Evolutionary conservation across 139 green algal species (phyloP), one percentile per base, ranked within the genome.

Genomic region (Klebsormidium nitens): DNA sequence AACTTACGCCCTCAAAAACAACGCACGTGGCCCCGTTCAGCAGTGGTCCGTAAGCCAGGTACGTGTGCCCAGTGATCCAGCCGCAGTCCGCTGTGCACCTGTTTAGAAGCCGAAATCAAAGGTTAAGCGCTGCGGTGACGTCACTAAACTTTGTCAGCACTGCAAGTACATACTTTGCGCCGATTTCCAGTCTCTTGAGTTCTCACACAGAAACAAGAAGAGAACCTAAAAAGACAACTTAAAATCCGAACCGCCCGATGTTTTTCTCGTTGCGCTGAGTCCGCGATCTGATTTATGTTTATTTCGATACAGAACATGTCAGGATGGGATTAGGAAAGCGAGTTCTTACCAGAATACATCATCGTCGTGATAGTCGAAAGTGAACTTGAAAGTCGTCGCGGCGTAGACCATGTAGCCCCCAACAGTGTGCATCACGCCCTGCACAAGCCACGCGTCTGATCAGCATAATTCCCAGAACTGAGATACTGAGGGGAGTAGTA

Each of bases 1-100:
- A n/a, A n/a, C 67, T 64, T 31, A 95, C 85, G 14, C 92, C 92
- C 77, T 97, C 94, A 82, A 97, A 98, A 42, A 99, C 69, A 3
- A 98, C 59, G 29, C 78, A 62, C 14, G 59, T 86, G 5, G 84
- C 89, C 3, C 90, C 86, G 65, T 90, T 89, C 19, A 97, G 81
- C 78, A 98, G 78, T 0, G 94, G 94, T 2, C 87, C 82, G 63
- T 87, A 87, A 23, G 72, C 49, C 4, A 86, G 19, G 72, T 87
- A 86, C 28, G 74, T 77, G 74, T 89, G 81, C 2, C 80, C 89
- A 0, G 93, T 99, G 82, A 99, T 97, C 93, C 94, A 99, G 23
- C 94, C 94, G 74, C 91, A 96, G 82, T 97, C 92, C 1, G 92
- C 93, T 6, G 90, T 97, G 80, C 85, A 95, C 72, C 72, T 79